Evolutionary conservation across 2,329 filamentous ascomycete genomes (phyloP), one percentile per base, ranked within the genome.

Genomic region (Clarireedia sp.): DNA sequence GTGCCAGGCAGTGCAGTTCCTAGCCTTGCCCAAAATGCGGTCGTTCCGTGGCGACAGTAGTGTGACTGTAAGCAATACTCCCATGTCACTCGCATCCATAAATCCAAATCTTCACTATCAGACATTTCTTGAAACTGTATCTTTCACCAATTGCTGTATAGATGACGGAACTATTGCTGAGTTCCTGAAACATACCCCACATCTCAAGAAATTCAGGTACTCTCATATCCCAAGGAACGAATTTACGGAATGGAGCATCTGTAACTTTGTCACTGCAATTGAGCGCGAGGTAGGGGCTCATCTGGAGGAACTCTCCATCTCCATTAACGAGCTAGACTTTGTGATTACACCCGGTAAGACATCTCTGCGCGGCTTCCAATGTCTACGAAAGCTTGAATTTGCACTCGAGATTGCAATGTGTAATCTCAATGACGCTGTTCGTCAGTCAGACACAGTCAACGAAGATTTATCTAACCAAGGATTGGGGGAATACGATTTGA

Each of bases 321-420:
- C 10, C 1, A 44, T 44, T 26, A 29, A 24, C 1, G 17, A 45
- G 9, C 41, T 21, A 26, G 8, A 16, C 17, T 19, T 3, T 2
- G 51, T 49, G 10, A 51, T 56, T 16, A 10, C 41, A 16, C 45
- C 45, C 33, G 48, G 58, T 12, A 46, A 56, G 16, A 46, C 47
- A 33, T 54, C 49, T 8, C 46, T 59, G 46, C 55, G 44, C 48
- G 52, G 46, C 24, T 59, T 57, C 23, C 40, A 51, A 36, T 21
- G 40, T n/a, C 55, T 56, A 17, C 10, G 47, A 46, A 59, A 33
- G 50, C 58, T 56, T 49, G 44, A 56, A 29, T 29, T 59, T 17
- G 53, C 58, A 48, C 52, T 59, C 9, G 49, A 59, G 43, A 26
- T 56, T 51, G 52, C 51, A 17, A 56, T 57, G 40, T 56, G 55